These are phyloP conservation scores for Candida sphagnicola DNA, from an alignment of 805 yeast genomes.

Conservation along the genomic window DNA sequence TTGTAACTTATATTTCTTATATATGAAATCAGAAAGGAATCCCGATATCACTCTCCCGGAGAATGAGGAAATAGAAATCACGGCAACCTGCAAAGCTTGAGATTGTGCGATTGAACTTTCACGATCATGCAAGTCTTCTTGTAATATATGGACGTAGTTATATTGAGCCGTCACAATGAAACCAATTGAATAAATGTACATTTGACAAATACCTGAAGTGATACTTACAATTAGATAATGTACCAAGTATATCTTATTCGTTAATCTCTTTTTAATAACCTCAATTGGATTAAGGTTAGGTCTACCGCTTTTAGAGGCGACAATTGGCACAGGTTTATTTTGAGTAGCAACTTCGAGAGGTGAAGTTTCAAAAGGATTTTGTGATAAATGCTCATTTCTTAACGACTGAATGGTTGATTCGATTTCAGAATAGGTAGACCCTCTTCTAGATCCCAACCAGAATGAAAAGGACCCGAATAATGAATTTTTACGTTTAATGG, in stretches of 20 bases:
- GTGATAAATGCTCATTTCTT: constrained; percentile 8
- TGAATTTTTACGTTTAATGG: constrained; percentile 9
- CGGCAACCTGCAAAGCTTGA: constrained; percentile 71
- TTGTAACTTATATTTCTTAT: constrained; percentile 49
- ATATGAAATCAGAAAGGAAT: constrained; percentile 56
- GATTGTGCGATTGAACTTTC: constrained; percentile 31
- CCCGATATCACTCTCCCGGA: constrained; percentile 65
- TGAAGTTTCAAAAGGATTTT: neutral
- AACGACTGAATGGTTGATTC: constrained; percentile 9
- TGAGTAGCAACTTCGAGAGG: neutral
- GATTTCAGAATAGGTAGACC: constrained; percentile 13
- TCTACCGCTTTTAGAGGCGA: neutral
- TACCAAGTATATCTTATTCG: constrained; percentile 37
- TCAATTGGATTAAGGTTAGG: constrained; percentile 10
- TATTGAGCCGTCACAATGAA: constrained; percentile 42
- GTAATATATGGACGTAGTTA: constrained; percentile 16
- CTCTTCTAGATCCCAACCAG: constrained; percentile 33
- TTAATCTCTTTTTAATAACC: constrained; percentile 17
- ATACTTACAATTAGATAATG: constrained; percentile 55
- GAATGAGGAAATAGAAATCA: constrained; percentile 62
- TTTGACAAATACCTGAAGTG: constrained; percentile 57
- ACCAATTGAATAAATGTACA: constrained; percentile 46
- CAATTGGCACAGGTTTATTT: neutral
- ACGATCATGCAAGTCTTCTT: constrained; percentile 3
- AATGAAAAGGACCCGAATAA: constrained; percentile 34